phyloP scores from a whole-genome alignment of 106 monocot genomes.

The Dendrobium officinale region DNA sequence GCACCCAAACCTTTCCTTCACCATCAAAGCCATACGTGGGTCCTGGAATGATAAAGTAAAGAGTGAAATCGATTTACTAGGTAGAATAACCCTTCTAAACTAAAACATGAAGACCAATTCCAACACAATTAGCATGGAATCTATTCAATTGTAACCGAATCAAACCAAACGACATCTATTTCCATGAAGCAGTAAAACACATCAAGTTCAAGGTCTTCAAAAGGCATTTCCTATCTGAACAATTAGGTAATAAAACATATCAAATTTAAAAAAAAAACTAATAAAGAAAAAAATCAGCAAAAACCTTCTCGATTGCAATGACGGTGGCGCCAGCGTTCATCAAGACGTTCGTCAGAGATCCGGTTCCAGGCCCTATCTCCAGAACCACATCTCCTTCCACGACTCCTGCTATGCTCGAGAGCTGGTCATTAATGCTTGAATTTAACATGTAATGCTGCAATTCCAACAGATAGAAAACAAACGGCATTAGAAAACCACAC shows the following conservation, averaged over 20 bases:
- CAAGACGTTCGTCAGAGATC: slow-evolving; percentile 73
- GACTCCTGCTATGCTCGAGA: slow-evolving; percentile 41
- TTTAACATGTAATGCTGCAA: slow-evolving; percentile 93
- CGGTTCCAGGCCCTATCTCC: slow-evolving; percentile 93
- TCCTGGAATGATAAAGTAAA: slow-evolving; percentile 37
- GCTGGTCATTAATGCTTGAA: slow-evolving; percentile 63
- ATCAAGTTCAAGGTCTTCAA: too few species aligned
- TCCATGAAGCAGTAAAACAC: too few species aligned
- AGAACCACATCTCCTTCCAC: slow-evolving; percentile 75
- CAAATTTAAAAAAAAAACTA: neutral
- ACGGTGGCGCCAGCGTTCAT: slow-evolving; percentile 59
- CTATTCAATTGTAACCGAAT: too few species aligned
- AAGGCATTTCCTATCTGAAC: too few species aligned
- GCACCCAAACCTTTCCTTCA: slow-evolving; percentile 61
- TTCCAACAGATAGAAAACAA: neutral
- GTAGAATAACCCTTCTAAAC: neutral
- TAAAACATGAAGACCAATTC: too few species aligned
- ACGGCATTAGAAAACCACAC: neutral
- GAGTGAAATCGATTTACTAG: neutral
- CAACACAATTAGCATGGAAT: too few species aligned
- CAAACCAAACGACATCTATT: too few species aligned
- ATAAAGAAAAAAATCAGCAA: neutral
- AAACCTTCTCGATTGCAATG: slow-evolving; percentile 83
- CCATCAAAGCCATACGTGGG: slow-evolving; percentile 63
- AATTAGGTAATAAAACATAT: neutral